Evolutionary conservation across 495 filamentous ascomycete species (phyloP), one percentile per base, ranked within the genome.

Genomic region (Penicillium crystallinum): DNA sequence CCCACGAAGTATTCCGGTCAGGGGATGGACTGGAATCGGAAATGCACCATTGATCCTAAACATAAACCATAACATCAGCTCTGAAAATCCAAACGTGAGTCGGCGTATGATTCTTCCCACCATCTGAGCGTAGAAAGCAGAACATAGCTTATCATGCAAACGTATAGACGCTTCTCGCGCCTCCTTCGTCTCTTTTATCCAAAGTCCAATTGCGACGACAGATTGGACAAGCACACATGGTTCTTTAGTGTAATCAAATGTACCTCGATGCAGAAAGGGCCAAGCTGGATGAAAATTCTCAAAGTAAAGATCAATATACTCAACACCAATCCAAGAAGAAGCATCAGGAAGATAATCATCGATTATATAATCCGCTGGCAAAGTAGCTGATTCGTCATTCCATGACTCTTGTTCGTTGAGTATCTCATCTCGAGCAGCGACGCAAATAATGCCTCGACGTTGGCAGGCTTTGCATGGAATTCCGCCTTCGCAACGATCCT

Each of bases 171-270:
- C 40, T 9, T 46, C 47, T 21, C 47, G 49, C 2, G 58, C 35
- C 7, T 35, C 36, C 15, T 35, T 37, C 12, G 48, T 40, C 0
- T 55, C 57, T 46, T 51, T 47, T 1, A 57, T 42, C 58, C 58
- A 64, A 29, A 61, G 29, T 12, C 58, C 61, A 3, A 64, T 57
- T 41, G 51, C 53, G 12, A 61, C 25, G 14, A 61, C 49, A 2
- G 61, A 58, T 46, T 64, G 58, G 15, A 64, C 7, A 10, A 64
- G 58, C 11, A 64, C 23, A 29, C 49, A 54, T 6, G 52, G 52
- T 17, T 64, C 61, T 10, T 47, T 40, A 6, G 41, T 6, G 2
- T 38, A 14, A 5, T 61, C 45, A 22, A 64, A 64, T 15, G 61
- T 56, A 10, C 55, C 46, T 40, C 42, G 44, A 42, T 64, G 58